Evolutionary conservation across 257 asterid genomes (phyloP).

Genomic region (Linderniella brevidens): DNA sequence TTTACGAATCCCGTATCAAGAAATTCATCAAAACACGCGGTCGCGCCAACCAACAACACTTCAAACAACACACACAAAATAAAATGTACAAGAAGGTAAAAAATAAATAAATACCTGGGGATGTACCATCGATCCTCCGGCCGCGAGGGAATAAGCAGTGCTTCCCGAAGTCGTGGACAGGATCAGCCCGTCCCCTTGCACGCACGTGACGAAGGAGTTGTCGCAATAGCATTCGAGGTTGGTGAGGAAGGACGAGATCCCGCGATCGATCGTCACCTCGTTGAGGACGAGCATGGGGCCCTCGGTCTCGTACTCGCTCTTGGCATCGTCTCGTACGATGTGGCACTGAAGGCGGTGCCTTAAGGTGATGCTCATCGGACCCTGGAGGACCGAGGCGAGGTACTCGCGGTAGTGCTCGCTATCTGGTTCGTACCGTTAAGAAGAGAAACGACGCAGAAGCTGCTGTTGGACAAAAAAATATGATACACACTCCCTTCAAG

Average conservation of each 20-base stretch:
- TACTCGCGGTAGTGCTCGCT: conserved; percentile 72
- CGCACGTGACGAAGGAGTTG: conserved; percentile 71
- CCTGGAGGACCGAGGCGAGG: conserved; percentile 47
- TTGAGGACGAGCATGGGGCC: conserved; percentile 78
- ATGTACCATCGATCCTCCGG: conserved; percentile 99
- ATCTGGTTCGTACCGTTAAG: conserved; percentile 42
- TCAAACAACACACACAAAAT: background rate
- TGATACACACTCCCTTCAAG: too few species aligned
- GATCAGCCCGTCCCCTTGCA: conserved; percentile 87
- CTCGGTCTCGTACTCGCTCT: conserved; percentile 65
- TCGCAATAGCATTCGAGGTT: conserved; percentile 47
- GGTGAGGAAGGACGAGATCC: conserved; percentile 81
- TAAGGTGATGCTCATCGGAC: conserved; percentile 76
- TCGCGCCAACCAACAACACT: too few species aligned
- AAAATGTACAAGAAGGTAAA: background rate
- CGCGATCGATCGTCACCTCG: conserved; percentile 96
- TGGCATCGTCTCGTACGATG: conserved; percentile 68
- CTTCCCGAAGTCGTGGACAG: conserved; percentile 96
- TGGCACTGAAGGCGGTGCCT: conserved; percentile 91
- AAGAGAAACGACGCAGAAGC: conserved; percentile 13
- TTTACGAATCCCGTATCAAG: too few species aligned
- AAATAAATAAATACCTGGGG: conserved; percentile 55
- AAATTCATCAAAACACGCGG: too few species aligned
- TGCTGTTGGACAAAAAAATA: too few species aligned
- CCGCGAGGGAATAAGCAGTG: conserved; percentile 97